Base-by-base conservation (phyloP, 495 filamentous ascomycete species). In the Tetracladium marchalianum region DNA sequence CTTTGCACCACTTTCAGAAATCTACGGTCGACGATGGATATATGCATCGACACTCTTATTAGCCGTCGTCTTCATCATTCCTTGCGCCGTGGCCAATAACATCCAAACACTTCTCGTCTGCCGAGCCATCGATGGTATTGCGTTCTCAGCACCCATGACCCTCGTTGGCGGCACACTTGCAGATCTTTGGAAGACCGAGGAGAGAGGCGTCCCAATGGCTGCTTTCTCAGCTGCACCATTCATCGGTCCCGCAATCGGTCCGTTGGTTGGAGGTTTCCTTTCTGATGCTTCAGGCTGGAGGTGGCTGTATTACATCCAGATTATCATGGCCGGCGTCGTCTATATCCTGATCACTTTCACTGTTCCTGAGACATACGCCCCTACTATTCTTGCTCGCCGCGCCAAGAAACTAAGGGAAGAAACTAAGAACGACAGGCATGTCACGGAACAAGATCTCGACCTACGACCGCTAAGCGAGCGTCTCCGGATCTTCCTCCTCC, bases 241-340 rank as follows among this genome's bases (percentile, higher is more conserved):
- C 33, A 69, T 87, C 31, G 85, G 84, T 5, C 84, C 85, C 36
- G 84, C 84, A 5, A 75, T 76, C 48, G 78, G 78, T 51, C 85
- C 85, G 9, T 72, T 93, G 6, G 71, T 80, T 18, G 86, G 87
- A 61, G 87, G 87, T 35, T 88, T 79, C 61, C 64, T 92, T 5
- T 69, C 71, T 11, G 80, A 86, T 52, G 72, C 72, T 3, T 65
- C 66, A 0, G 82, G 81, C 42, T 93, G 87, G 87, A 68, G 83
- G 47, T 93, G 86, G 86, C 69, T 90, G 2, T 90, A 89, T 68
- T 90, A 84, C 84, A 69, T 90, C 46, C 83, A 86, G 45, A 63
- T 88, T 13, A 90, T 90, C 50, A 49, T 87, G 31, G 57, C 80
- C 39, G 77, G 73, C 35, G 61, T 79, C 39, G 70, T 80, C 39